phyloP scores from a whole-genome alignment of 805 yeast species.

The Monosporozyma unispora region DNA sequence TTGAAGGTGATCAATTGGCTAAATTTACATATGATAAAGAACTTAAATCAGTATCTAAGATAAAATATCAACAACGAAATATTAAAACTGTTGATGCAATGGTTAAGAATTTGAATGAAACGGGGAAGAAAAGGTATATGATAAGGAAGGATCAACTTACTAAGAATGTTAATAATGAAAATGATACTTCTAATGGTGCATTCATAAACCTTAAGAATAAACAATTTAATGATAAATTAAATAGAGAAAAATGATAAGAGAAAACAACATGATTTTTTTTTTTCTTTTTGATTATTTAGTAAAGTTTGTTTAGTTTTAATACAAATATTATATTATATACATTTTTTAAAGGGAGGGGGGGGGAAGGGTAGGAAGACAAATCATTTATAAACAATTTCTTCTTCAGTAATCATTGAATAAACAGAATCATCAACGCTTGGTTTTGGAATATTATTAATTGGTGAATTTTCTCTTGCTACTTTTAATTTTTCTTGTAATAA shows the following conservation, averaged over 20 bases:
- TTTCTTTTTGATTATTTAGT: neutral
- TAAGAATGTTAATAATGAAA: too few species aligned
- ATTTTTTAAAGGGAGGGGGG: too few species aligned
- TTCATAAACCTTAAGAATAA: constrained; percentile 27
- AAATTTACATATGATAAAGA: constrained; percentile 26
- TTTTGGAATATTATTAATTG: neutral
- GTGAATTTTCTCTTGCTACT: too few species aligned
- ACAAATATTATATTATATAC: too few species aligned
- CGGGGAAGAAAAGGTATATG: constrained; percentile 15
- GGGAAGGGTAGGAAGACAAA: neutral
- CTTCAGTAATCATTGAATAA: constrained; percentile 36
- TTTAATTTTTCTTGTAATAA: constrained; percentile 1
- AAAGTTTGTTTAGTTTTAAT: too few species aligned
- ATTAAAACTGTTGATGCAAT: constrained; percentile 13
- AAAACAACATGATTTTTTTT: neutral
- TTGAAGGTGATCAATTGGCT: constrained; percentile 17
- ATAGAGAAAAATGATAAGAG: constrained; percentile 3
- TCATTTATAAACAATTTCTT: constrained; percentile 37
- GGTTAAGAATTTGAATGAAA: constrained; percentile 15
- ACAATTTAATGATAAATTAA: constrained; percentile 25
- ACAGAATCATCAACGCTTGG: constrained; percentile 2
- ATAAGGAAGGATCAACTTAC: constrained; percentile 13
- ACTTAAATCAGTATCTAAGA: constrained; percentile 9
- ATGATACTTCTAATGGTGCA: constrained; percentile 9
- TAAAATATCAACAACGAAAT: constrained; percentile 11